Base-by-base conservation (phyloP, 2,329 filamentous ascomycete genomes). In the Trematosphaeria pertusa region DNA sequence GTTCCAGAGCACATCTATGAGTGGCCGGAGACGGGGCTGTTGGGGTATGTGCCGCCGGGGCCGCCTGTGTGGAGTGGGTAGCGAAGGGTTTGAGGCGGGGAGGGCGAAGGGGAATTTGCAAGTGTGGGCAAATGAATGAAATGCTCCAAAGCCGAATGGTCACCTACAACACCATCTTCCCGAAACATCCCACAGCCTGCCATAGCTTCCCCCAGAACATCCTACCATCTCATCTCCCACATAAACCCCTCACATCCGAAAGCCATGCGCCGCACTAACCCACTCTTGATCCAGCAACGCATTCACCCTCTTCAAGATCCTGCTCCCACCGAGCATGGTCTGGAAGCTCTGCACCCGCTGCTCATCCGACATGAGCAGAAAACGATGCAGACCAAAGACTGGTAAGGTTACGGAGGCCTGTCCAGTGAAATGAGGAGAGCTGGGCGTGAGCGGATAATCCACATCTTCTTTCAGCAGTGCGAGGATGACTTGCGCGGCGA, bases 401-500 rank as follows among this genome's bases (percentile, higher is more conserved):
- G 43, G 26, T 3, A 61, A 34, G 3, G 30, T 36, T n/a, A 37
- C 32, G 1, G 32, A 22, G 10, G 14, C 22, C n/a, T n/a, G n/a
- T n/a, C n/a, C n/a, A 8, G 28, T 22, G 0, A 32, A 2, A 24
- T 37, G 18, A 4, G 51, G 43, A 4, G 54, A 51, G 17, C 41
- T 48, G 7, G 48, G 43, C 1, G 11, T 5, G 5, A 43, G 11
- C 10, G 55, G 43, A 6, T 61, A 34, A 3, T 52, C 28, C 8
- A 52, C 34, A 1, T 60, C 55, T 5, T 54, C 32, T 32, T 65
- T 67, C 40, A 71, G 59, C 3, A 67, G 65, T 1, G 71, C 73
- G 24, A 89, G 70, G 1, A 90, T 74, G 8, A 77, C 75, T 64
- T 91, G 87, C 2, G 88, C 88, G 2, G 87, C 87, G 64, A 84